Evolutionary conservation across 2,329 filamentous ascomycete genomes (phyloP).

Genomic region (Nothopassalora personata): DNA sequence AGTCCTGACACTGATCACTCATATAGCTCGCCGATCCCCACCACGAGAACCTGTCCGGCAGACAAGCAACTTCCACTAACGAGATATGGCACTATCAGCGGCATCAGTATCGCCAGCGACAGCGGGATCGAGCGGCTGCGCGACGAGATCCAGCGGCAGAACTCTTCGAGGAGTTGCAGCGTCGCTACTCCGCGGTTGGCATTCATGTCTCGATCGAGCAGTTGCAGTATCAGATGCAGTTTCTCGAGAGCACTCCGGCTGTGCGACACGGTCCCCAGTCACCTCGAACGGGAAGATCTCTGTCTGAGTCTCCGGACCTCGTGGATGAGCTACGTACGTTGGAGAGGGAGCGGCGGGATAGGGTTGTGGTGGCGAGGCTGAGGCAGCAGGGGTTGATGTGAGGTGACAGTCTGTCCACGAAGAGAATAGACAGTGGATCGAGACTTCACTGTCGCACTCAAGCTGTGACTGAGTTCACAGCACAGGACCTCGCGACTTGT

Average conservation of each 20-base stretch:
- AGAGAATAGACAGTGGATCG: not conserved
- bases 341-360: not conserved
- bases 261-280: not conserved
- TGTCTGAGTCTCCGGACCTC: not conserved
- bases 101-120: not conserved
- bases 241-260: not conserved
- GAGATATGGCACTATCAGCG: not conserved
- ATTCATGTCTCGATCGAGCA: not conserved
- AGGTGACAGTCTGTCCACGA: not conserved
- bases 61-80: not conserved
- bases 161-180: not conserved
- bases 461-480: not conserved
- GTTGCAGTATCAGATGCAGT: not conserved
- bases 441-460: not conserved
- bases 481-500: not conserved
- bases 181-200: not conserved
- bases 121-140: not conserved
- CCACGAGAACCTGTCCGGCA: not conserved
- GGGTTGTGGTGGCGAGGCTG: not conserved
- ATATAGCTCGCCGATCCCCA: not conserved
- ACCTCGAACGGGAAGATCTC: too few species aligned
- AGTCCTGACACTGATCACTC: not conserved
- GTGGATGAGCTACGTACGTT: not conserved
- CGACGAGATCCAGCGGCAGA: not conserved
- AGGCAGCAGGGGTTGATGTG: not conserved